phyloP scores from a whole-genome alignment of 78 protist species.

The Protostelium mycophagum region DNA sequence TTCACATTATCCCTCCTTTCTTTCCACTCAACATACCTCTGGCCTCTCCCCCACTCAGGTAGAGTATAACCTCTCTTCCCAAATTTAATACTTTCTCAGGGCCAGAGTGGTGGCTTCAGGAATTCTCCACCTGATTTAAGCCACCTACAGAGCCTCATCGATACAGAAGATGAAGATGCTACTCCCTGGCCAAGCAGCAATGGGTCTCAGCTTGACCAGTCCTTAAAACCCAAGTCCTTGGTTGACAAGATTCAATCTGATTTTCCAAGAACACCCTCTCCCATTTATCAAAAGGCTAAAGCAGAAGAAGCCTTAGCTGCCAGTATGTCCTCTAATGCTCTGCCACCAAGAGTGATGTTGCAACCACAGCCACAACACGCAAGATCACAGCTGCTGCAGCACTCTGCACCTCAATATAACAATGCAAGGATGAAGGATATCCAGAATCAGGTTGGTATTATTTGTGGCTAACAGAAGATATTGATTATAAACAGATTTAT shows the following conservation, averaged over 20 bases:
- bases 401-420: too few species aligned
- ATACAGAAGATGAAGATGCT: not conserved
- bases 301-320: slow-evolving; percentile 1
- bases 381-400: not conserved
- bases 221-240: slow-evolving; percentile 39
- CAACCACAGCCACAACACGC: not conserved
- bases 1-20: slow-evolving; percentile 14
- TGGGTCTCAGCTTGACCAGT: not conserved
- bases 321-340: too few species aligned
- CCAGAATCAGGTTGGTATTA: too few species aligned
- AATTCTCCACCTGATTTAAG: not conserved
- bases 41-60: slow-evolving; percentile 28
- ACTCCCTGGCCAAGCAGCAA: not conserved
- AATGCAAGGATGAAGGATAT: too few species aligned
- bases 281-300: slow-evolving; percentile 54
- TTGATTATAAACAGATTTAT: not conserved
- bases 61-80: slow-evolving; percentile 24
- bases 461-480: not conserved
- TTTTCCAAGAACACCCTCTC: slow-evolving; percentile 79
- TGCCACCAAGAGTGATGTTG: not conserved
- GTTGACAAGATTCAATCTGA: slow-evolving; percentile 69
- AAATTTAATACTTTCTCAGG: slow-evolving; percentile 21
- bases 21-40: slow-evolving; percentile 30
- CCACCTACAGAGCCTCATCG: slow-evolving; percentile 4
- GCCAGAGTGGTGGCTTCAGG: not conserved